phyloP scores from a whole-genome alignment of 1,284 basidiomycete genomes.

The Taiwanofungus camphoratus region DNA sequence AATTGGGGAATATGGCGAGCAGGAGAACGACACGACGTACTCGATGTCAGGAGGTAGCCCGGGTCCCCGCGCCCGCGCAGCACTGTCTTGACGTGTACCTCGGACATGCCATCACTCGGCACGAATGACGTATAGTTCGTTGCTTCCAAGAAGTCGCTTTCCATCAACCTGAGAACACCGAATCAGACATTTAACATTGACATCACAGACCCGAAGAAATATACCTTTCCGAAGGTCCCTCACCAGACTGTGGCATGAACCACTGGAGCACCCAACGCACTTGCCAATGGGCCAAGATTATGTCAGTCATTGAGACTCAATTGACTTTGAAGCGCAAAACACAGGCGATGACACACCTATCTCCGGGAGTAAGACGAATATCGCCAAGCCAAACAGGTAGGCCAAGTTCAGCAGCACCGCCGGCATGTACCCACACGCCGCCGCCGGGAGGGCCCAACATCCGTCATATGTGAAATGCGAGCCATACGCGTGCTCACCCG shows the following conservation, averaged over 20 bases:
- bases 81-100: constrained; percentile 54
- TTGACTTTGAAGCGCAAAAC: too few species aligned
- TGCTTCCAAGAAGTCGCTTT: constrained; percentile 50
- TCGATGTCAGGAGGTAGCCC: constrained; percentile 66
- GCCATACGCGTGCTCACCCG: constrained; percentile 44
- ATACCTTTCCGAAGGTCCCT: constrained; percentile 60
- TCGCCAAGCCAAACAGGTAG: constrained; percentile 21
- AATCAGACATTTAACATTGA: neutral
- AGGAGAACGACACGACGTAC: too few species aligned
- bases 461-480: constrained; percentile 68
- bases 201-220: constrained; percentile 13
- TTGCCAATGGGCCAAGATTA: too few species aligned
- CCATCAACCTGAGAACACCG: constrained; percentile 37
- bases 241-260: constrained; percentile 48
- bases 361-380: constrained; percentile 27
- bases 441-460: constrained; percentile 40
- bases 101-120: constrained; percentile 34
- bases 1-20: neutral
- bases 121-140: constrained; percentile 53
- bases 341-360: too few species aligned
- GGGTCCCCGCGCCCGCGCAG: constrained; percentile 71
- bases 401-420: constrained; percentile 37
- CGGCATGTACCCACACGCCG: constrained; percentile 34
- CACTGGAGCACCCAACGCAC: constrained; percentile 48
- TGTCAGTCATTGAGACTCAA: too few species aligned